Evolutionary conservation across 192 early-diverging fungal species (phyloP).

Genomic region (Podila minutissima): DNA sequence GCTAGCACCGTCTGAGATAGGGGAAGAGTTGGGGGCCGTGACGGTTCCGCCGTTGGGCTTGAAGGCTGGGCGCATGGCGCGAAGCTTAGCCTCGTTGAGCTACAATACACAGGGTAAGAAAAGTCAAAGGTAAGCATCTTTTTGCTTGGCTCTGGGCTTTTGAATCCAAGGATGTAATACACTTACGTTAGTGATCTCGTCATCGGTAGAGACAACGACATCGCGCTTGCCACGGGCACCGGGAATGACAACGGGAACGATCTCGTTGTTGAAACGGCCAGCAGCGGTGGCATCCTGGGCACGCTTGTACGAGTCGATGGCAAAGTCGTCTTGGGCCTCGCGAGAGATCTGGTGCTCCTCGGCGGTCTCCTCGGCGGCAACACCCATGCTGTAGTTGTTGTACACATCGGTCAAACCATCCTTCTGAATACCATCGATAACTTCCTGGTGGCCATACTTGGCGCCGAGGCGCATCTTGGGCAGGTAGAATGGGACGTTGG

Average conservation of each 20-base stretch:
- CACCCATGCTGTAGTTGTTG: conserved; percentile 79
- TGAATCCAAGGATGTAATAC: not conserved
- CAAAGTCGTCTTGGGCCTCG: conserved; percentile 84
- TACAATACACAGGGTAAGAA: not conserved
- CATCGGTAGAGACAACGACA: conserved; percentile 67
- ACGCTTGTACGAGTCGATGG: conserved; percentile 78
- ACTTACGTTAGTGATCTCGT: conserved; percentile 68
- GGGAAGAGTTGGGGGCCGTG: conserved; percentile 89
- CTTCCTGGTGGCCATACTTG: conserved; percentile 76
- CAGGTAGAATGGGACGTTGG: conserved; percentile 83
- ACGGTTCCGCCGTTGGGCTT: conserved; percentile 85
- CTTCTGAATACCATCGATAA: conserved; percentile 79
- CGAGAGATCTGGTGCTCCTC: conserved; percentile 80
- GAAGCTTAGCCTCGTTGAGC: conserved; percentile 87
- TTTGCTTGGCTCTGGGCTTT: not conserved
- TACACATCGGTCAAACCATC: conserved; percentile 85
- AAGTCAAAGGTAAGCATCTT: not conserved
- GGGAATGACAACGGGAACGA: conserved; percentile 73
- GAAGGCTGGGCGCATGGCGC: conserved; percentile 90
- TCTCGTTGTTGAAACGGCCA: conserved; percentile 73
- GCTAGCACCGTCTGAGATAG: conserved; percentile 83
- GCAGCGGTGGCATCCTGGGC: conserved; percentile 74
- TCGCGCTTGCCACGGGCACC: conserved; percentile 76
- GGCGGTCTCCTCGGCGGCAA: conserved; percentile 85
- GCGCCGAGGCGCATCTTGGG: conserved; percentile 82